phyloP scores from a whole-genome alignment of 441 rosid species.

The Croton laevigatus region DNA sequence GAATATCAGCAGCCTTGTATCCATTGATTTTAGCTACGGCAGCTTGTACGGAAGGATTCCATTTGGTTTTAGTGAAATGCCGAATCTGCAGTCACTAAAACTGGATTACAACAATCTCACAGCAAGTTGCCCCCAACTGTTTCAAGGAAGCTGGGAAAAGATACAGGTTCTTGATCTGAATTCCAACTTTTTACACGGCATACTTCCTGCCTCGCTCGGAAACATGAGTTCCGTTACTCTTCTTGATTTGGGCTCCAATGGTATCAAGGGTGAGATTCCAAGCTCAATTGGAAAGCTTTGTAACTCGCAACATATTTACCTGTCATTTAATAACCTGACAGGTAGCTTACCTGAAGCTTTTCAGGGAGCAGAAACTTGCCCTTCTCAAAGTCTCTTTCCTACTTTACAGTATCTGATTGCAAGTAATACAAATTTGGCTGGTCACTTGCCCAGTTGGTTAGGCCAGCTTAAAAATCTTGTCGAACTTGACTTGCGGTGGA shows the following conservation, averaged over 20 bases:
- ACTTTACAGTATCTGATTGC: background rate
- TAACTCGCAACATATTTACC: constrained; percentile 25
- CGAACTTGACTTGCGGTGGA: background rate
- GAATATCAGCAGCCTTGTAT: background rate
- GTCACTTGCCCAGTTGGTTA: background rate
- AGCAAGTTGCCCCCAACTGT: constrained; percentile 30
- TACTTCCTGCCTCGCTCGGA: constrained; percentile 36
- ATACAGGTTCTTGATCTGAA: constrained; percentile 39
- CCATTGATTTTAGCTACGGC: background rate
- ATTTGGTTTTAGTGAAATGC: constrained; percentile 33
- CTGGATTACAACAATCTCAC: constrained; percentile 28
- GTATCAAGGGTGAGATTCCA: constrained; percentile 39
- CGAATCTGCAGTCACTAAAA: constrained; percentile 25
- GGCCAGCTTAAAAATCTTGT: background rate
- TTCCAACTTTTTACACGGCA: constrained; percentile 37
- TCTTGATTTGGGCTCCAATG: constrained; percentile 35
- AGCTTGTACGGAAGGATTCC: constrained; percentile 13
- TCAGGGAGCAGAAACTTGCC: background rate
- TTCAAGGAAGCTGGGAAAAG: constrained; percentile 27
- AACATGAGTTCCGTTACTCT: constrained; percentile 31
- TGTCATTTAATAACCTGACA: constrained; percentile 33
- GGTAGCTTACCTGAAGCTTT: background rate
- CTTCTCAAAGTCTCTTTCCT: background rate
- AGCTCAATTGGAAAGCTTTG: constrained; percentile 43
- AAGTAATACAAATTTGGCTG: background rate